Conservation (phyloP, 768 basidiomycete genomes). For the Naganishia friedmannii region DNA sequence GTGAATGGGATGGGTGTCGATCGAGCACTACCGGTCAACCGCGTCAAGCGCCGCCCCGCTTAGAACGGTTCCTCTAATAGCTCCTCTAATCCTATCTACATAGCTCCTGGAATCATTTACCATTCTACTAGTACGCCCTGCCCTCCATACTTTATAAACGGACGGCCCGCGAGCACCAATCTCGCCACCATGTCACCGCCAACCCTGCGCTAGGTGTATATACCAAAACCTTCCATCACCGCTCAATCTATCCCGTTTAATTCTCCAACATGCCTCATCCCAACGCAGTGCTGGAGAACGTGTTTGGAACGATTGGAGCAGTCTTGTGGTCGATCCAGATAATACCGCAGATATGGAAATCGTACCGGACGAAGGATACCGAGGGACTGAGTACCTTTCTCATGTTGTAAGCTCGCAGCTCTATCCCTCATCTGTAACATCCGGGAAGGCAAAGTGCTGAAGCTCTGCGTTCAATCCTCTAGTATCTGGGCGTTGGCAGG, state of each 20-base stretch:
- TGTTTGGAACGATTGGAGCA: conserved; percentile 66
- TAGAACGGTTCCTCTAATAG: too few species aligned
- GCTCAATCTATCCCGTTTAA: too few species aligned
- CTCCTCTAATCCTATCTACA: too few species aligned
- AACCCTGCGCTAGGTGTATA: not conserved
- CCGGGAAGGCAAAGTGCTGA: not conserved
- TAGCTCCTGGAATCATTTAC: too few species aligned
- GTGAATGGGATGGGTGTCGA: not conserved
- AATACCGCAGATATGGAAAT: conserved; percentile 72
- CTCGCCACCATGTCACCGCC: too few species aligned
- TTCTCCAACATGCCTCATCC: conserved; percentile 45
- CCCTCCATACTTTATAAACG: too few species aligned
- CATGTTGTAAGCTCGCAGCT: conserved; percentile 56
- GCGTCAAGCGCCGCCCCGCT: not conserved
- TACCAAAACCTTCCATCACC: not conserved
- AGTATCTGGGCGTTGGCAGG: conserved; percentile 63
- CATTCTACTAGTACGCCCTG: too few species aligned
- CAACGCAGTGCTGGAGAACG: conserved; percentile 64
- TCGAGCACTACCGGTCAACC: not conserved
- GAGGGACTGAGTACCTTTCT: conserved; percentile 67
- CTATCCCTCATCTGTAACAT: conserved; percentile 33
- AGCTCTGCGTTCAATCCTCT: conserved; percentile 24
- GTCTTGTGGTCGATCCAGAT: conserved; percentile 53
- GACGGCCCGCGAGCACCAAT: too few species aligned
- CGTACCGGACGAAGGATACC: conserved; percentile 65